Evolutionary conservation across 2,329 filamentous ascomycete genomes (phyloP).

Genomic region (Exophiala phaeomuriformis): DNA sequence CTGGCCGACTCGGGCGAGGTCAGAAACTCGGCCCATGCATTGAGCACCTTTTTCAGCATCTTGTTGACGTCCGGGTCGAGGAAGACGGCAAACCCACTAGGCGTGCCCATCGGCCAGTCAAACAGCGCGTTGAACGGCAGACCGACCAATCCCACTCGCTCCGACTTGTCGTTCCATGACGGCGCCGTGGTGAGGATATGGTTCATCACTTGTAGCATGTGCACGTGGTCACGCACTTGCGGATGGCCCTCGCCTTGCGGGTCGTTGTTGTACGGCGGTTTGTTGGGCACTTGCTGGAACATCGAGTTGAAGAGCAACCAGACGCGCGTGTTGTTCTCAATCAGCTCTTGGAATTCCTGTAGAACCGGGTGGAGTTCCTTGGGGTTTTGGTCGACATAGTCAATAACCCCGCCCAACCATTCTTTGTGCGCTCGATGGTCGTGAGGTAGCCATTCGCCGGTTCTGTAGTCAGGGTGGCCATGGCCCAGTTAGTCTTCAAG

Average conservation of each 20-base stretch:
- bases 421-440: slow-evolving; percentile 56
- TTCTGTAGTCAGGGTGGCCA: slow-evolving; percentile 31
- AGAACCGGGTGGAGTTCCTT: slow-evolving; percentile 53
- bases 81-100: slow-evolving; percentile 49
- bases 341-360: slow-evolving; percentile 58
- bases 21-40: slow-evolving; percentile 39
- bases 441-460: slow-evolving; percentile 56
- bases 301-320: slow-evolving; percentile 61
- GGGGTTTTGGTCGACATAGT: slow-evolving; percentile 47
- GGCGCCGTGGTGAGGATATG: slow-evolving; percentile 42
- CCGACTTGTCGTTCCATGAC: slow-evolving; percentile 36
- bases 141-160: slow-evolving; percentile 42
- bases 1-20: slow-evolving; percentile 49
- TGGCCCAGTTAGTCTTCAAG: too few relatives aligned
- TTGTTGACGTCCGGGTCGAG: slow-evolving; percentile 47
- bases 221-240: slow-evolving; percentile 58
- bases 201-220: slow-evolving; percentile 62
- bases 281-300: slow-evolving; percentile 60
- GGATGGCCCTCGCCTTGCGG: slow-evolving; percentile 48
- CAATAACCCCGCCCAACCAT: slow-evolving; percentile 54
- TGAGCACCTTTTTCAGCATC: slow-evolving; percentile 47
- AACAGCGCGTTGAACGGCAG: slow-evolving; percentile 52
- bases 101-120: slow-evolving; percentile 54
- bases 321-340: slow-evolving; percentile 56
- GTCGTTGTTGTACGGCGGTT: slow-evolving; percentile 54